These are phyloP conservation scores for Podaxis sp. DNA, from an alignment of 768 basidiomycete genomes.

Conservation along the genomic window DNA sequence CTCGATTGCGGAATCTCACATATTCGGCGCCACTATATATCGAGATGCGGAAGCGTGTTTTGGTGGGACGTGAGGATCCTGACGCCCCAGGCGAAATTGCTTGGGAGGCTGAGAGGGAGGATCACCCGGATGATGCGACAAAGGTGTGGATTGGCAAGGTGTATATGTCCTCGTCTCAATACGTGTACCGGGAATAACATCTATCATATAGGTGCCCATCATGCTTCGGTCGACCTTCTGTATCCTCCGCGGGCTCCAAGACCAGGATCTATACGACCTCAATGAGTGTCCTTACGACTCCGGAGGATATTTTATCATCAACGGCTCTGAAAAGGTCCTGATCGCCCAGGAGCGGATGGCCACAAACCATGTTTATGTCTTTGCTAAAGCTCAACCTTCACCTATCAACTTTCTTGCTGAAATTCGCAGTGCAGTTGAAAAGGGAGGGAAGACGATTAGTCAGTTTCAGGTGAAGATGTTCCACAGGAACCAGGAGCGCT, in stretches of 20 bases:
- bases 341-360: constrained; percentile 99
- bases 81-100: constrained; percentile 79
- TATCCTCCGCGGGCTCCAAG: constrained; percentile 77
- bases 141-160: constrained; percentile 98
- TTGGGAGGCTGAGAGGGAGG: constrained; percentile 76
- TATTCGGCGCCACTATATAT: constrained; percentile 96
- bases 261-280: constrained; percentile 82
- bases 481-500: constrained; percentile 84
- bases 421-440: constrained; percentile 96
- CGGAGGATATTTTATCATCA: constrained; percentile 99
- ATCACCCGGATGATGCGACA: constrained; percentile 58
- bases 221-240: constrained; percentile 98
- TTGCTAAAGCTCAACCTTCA: constrained; percentile 95
- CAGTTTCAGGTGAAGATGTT: constrained; percentile 99
- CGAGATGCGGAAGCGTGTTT: constrained; percentile 88
- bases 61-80: constrained; percentile 79
- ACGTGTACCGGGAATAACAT: constrained; percentile 12
- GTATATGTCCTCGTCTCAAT: constrained; percentile 22
- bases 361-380: constrained; percentile 98
- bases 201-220: constrained; percentile 78
- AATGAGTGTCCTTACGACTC: constrained; percentile 99
- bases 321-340: constrained; percentile 99
- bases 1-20: constrained; percentile 89
- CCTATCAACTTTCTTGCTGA: constrained; percentile 96
- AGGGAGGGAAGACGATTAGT: constrained; percentile 96